Conservation (phyloP, 768 basidiomycete species). For the Coprinopsis cinerea region DNA sequence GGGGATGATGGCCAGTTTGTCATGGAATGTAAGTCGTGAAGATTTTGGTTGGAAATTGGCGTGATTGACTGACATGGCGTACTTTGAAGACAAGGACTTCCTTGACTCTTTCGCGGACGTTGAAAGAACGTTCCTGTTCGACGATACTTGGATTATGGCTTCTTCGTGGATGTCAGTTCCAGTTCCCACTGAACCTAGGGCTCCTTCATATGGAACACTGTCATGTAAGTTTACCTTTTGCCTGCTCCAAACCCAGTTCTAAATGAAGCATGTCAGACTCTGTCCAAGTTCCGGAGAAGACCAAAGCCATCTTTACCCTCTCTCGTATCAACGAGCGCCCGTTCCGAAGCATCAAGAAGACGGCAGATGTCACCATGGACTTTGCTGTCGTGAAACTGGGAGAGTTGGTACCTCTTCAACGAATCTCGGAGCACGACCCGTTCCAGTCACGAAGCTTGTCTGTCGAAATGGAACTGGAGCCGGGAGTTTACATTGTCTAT, state of each 20-base stretch:
- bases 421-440: slow-evolving; percentile 19
- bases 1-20: slow-evolving; percentile 41
- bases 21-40: slow-evolving; percentile 32
- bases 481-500: slow-evolving; percentile 34
- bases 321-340: slow-evolving; percentile 40
- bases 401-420: slow-evolving; percentile 15
- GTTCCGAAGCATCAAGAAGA: slow-evolving; percentile 32
- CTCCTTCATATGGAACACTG: slow-evolving; percentile 43
- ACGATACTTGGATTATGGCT: slow-evolving; percentile 35
- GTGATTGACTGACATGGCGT: no score
- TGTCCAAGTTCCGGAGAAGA: slow-evolving; percentile 22
- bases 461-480: slow-evolving; percentile 28
- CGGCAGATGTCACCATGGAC: slow-evolving; percentile 32
- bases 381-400: slow-evolving; percentile 39
- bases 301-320: slow-evolving; percentile 36
- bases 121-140: slow-evolving; percentile 37
- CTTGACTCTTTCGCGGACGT: slow-evolving; percentile 30
- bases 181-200: slow-evolving; percentile 24
- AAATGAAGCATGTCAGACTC: background rate
- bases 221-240: slow-evolving; percentile 28
- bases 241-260: background rate
- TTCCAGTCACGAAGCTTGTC: slow-evolving; percentile 27
- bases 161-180: slow-evolving; percentile 38
- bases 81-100: slow-evolving; percentile 28
- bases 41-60: background rate